Base-by-base conservation (phyloP, 352 stramenopile species). In the Aphanomyces cochlioides region DNA sequence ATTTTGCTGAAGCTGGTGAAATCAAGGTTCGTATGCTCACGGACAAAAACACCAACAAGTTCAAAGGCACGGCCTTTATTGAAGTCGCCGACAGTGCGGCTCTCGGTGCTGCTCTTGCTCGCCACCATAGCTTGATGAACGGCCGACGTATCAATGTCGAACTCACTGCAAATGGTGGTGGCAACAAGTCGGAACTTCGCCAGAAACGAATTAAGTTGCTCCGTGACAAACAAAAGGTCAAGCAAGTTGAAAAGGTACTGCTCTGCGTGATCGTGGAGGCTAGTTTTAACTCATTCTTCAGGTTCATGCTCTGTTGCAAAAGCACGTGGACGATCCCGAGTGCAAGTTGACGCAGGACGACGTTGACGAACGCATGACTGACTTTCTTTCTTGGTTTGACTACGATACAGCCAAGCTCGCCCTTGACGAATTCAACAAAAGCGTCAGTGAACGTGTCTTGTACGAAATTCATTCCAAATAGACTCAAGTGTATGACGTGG, bases 331-430 rank as follows among this genome's bases (percentile, higher is more conserved):
- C 39, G 72, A 77, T n/a, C 79, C 72, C 1, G 84, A 85, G 72
- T 93, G 79, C 72, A 90, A 93, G 69, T 67, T 95, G 47, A 80
- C 79, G 56, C 61, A 79, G 40, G 84, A 92, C 34, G 87, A 95
- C 67, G 85, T 95, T 36, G 87, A 95, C 72, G 87, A 93, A 6
- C 85, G 87, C 19, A 92, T 93, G 84, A 87, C 91, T 47, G 87
- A 95, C 69, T 93, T 89, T 47, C 70, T 95, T 38, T 95, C 87
- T 10, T 93, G 87, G 85, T 95, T 95, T 57, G 85, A 95, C 78
- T 93, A 95, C 72, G 82, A 88, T 69, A 95, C 87, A n/a, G 87
- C 87, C 39, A 93, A 93, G 77, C 79, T 75, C 15, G 82, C 87
- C 37, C 75, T 95, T 3, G 83, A 93, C 1, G 87, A 93, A 78